Evolutionary conservation across 2,329 filamentous ascomycete genomes (phyloP), one percentile per base, ranked within the genome.

Genomic region (Scytalidium lignicola): DNA sequence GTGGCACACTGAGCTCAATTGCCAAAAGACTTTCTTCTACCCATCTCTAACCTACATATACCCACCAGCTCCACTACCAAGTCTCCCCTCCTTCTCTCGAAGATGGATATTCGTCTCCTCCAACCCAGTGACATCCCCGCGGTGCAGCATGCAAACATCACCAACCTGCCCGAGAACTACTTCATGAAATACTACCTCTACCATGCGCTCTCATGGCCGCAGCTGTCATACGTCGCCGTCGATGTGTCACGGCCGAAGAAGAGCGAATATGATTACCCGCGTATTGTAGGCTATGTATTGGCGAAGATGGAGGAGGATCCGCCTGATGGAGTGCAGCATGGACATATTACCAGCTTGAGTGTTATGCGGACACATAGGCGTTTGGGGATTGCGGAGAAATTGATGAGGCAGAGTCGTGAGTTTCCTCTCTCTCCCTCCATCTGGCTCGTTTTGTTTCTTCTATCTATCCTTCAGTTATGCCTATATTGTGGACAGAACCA

Each of bases 111-210:
- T 71, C 86, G 92, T 57, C 76, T 93, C 56, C 83, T 99, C 59
- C 85, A 82, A 58, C 77, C 89, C 56, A 86, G 83, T 55, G 89
- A 95, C 72, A 88, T 95, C 58, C 89, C 89, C 58, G 85, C 93
- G 66, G 90, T 99, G 67, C 93, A 99, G 74, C 90, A 95, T 70
- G 92, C 92, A 66, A 97, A 99, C 76, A 91, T 99, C 67, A 95
- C 95, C 69, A 99, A 99, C 75, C 80, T 99, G 47, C 93, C 93
- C 57, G 93, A 99, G 72, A 99, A 99, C 78, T 99, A 99, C 81
- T 97, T 97, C 70, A 88, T 96, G 73, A 99, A 99, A 80, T 99
- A 99, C 79, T 99, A 99, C 76, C 84, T 99, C 65, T 99, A 99
- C 80, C 93, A 99, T 72, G 91, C 92, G 15, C 83, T 97, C 58